These are phyloP conservation scores for Wallacemonas sp. DNA, from an alignment of 208 protist species.

Conservation along the genomic window DNA sequence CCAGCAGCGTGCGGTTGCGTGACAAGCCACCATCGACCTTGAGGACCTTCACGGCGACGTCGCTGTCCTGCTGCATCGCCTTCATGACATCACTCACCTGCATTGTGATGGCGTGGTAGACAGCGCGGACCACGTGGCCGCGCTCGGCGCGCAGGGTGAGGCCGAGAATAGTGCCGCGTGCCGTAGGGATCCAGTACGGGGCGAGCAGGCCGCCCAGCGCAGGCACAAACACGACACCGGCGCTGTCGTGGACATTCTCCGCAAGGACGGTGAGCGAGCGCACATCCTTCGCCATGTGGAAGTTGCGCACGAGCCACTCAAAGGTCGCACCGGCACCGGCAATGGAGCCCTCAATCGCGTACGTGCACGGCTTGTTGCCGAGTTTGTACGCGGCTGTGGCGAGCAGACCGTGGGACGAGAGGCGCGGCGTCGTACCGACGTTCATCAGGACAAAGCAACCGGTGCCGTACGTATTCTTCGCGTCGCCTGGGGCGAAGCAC, in stretches of 20 bases:
- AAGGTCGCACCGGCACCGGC: slow-evolving; percentile 91
- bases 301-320: slow-evolving; percentile 95
- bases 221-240: slow-evolving; percentile 97
- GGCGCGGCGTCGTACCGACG: slow-evolving; percentile 84
- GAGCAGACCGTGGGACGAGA: slow-evolving; percentile 94
- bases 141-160: slow-evolving; percentile 90
- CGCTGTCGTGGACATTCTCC: slow-evolving; percentile 52
- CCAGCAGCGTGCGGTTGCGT: slow-evolving; percentile 87
- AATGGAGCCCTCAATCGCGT: slow-evolving; percentile 93
- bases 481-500: slow-evolving; percentile 92
- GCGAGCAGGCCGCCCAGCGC: slow-evolving; percentile 97
- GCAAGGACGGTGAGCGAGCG: slow-evolving; percentile 70
- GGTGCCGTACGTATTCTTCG: slow-evolving; percentile 98
- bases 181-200: slow-evolving; percentile 96
- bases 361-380: slow-evolving; percentile 51
- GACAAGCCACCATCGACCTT: slow-evolving; percentile 97
- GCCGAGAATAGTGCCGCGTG: slow-evolving; percentile 93
- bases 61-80: slow-evolving; percentile 84
- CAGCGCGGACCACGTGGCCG: slow-evolving; percentile 87
- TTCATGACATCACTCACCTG: slow-evolving; percentile 90
- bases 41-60: slow-evolving; percentile 59
- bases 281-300: slow-evolving; percentile 79
- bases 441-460: slow-evolving; percentile 99
- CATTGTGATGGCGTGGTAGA: slow-evolving; percentile 89
- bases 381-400: slow-evolving; percentile 96